These are phyloP conservation scores for Sclerotinia subarctica DNA, from an alignment of 2,329 filamentous ascomycete genomes.

Conservation along the genomic window DNA sequence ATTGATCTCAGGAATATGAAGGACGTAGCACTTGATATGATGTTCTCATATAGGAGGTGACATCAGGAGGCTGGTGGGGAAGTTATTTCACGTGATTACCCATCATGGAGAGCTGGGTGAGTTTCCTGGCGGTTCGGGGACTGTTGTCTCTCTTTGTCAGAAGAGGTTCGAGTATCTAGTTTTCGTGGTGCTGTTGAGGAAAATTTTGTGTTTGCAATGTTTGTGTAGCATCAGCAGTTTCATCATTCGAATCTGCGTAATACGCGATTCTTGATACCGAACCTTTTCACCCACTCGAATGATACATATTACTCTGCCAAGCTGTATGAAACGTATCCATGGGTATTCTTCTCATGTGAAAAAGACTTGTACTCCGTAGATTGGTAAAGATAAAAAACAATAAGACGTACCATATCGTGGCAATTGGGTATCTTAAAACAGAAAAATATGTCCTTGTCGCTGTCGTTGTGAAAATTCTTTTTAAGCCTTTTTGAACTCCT, in stretches of 20 bases:
- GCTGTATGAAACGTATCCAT: background rate
- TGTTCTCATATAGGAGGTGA: conserved; percentile 4
- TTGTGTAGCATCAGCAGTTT: background rate
- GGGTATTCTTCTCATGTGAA: background rate
- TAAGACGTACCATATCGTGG: conserved; percentile 21
- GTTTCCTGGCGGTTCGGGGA: conserved; percentile 21
- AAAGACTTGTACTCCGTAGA: background rate
- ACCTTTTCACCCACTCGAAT: conserved; percentile 14
- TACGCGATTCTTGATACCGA: conserved; percentile 12
- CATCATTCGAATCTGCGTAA: conserved; percentile 1
- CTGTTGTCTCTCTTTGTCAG: conserved; percentile 11
- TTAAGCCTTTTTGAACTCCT: conserved; percentile 55
- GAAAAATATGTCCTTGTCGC: background rate
- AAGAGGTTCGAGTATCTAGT: background rate
- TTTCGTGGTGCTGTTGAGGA: background rate
- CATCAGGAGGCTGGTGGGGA: conserved; percentile 13
- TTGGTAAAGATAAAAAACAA: conserved; percentile 7
- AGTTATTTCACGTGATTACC: conserved; percentile 8
- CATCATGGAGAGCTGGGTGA: background rate
- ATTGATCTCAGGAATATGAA: background rate
- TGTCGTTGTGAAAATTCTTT: background rate
- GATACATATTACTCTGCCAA: conserved; percentile 3
- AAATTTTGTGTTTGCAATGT: background rate
- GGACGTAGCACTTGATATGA: background rate
- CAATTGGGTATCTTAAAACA: conserved; percentile 19